Evolutionary conservation across 768 basidiomycete genomes (phyloP).

Genomic region (Naematelia aurantialba): DNA sequence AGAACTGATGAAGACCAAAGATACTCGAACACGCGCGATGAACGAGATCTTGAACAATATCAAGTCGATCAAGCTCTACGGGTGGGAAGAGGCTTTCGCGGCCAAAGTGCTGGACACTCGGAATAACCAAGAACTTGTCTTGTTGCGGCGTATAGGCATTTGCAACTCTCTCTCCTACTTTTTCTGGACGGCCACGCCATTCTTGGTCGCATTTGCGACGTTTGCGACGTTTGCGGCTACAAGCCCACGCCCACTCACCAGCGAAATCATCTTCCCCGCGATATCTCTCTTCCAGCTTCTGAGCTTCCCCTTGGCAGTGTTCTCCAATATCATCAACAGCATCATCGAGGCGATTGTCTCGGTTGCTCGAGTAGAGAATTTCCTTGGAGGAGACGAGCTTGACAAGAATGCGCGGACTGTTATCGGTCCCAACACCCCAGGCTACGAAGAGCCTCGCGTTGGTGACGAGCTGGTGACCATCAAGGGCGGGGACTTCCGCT

Average conservation of each 20-base stretch:
- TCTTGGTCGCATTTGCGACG: slow-evolving; percentile 48
- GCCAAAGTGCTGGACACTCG: slow-evolving; percentile 67
- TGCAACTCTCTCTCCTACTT: slow-evolving; percentile 57
- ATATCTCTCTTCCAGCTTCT: slow-evolving; percentile 59
- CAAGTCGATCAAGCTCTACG: slow-evolving; percentile 65
- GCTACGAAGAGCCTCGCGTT: slow-evolving; percentile 26
- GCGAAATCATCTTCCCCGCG: slow-evolving; percentile 92
- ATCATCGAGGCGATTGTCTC: slow-evolving; percentile 84
- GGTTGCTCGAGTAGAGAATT: slow-evolving; percentile 68
- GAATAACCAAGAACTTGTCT: slow-evolving; percentile 55
- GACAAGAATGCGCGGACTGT: slow-evolving; percentile 70
- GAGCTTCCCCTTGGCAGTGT: slow-evolving; percentile 47
- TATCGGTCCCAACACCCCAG: slow-evolving; percentile 44
- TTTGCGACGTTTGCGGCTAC: slow-evolving; percentile 52
- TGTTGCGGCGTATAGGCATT: slow-evolving; percentile 78
- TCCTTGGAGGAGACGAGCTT: slow-evolving; percentile 73
- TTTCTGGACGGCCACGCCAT: slow-evolving; percentile 48
- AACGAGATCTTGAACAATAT: slow-evolving; percentile 90
- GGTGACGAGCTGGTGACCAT: slow-evolving; percentile 66
- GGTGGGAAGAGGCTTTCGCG: slow-evolving; percentile 90
- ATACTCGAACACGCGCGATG: slow-evolving; percentile 63
- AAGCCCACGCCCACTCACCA: slow-evolving; percentile 64
- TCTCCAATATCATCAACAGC: slow-evolving; percentile 55
- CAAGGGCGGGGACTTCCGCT: slow-evolving; percentile 72
- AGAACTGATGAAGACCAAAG: slow-evolving; percentile 89